phyloP scores from a whole-genome alignment of 345 rosid species.

The Acer negundo region DNA sequence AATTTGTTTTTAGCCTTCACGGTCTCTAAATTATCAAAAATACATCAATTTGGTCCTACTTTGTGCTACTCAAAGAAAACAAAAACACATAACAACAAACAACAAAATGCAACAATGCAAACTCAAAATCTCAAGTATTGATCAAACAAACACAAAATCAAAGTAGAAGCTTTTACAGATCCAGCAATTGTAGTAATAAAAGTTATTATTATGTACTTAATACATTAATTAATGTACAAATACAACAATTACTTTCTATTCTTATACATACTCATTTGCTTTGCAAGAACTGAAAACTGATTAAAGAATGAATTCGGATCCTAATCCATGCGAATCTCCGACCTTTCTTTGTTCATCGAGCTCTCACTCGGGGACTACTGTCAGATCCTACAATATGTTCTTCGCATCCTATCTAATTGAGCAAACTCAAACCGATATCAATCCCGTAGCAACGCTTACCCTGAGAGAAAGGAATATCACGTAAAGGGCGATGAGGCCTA shows the following conservation, averaged over 20 bases:
- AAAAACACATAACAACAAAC: not conserved
- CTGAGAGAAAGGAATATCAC: conserved; percentile 43
- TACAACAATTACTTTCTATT: not conserved
- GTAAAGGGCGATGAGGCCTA: conserved; percentile 44
- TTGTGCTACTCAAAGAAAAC: too few species aligned
- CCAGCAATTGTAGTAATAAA: not conserved
- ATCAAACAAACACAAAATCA: not conserved
- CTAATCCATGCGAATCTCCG: not conserved
- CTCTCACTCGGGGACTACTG: too few species aligned
- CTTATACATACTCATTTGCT: not conserved
- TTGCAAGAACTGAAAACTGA: not conserved
- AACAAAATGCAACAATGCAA: not conserved
- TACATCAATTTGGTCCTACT: too few species aligned
- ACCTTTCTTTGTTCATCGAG: not conserved
- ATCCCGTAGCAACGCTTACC: conserved; percentile 42
- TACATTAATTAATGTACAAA: not conserved
- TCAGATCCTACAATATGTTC: not conserved
- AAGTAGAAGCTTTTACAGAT: not conserved
- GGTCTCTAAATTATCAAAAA: too few species aligned
- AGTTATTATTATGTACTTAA: not conserved
- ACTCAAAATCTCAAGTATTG: not conserved
- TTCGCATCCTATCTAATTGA: not conserved
- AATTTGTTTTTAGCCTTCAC: too few species aligned
- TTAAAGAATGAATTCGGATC: not conserved
- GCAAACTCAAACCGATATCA: conserved; percentile 31